Conservation (phyloP, 2,329 filamentous ascomycete species). For the Sporothrix brasiliensis region DNA sequence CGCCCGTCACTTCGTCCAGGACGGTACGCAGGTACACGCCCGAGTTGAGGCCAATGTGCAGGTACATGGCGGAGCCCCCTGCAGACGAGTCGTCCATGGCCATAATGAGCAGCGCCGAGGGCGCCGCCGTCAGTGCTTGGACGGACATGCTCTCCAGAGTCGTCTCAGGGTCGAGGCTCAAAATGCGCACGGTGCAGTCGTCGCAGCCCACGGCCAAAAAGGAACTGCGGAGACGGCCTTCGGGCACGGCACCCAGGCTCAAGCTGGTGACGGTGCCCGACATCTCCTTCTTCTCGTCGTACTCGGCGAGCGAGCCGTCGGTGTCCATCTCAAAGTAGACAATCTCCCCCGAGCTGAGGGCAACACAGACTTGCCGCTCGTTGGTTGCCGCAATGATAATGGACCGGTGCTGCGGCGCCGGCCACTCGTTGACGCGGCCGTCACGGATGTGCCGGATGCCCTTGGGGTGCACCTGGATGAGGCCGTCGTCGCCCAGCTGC, state of each 20-base stretch:
- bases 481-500: conserved; percentile 87
- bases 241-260: conserved; percentile 89
- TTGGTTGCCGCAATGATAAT: conserved; percentile 96
- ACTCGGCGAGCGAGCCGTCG: conserved; percentile 88
- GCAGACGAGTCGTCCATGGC: conserved; percentile 93
- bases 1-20: conserved; percentile 91
- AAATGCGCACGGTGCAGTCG: conserved; percentile 90
- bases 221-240: conserved; percentile 83
- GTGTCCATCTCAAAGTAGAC: conserved; percentile 97
- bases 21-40: conserved; percentile 95
- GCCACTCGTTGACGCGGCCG: conserved; percentile 87
- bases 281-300: conserved; percentile 94
- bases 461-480: conserved; percentile 95
- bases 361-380: conserved; percentile 87
- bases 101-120: conserved; percentile 87
- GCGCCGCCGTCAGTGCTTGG: conserved; percentile 87
- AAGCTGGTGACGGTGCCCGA: conserved; percentile 91
- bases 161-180: conserved; percentile 86
- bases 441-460: conserved; percentile 86
- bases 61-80: conserved; percentile 83
- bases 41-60: conserved; percentile 94
- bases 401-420: conserved; percentile 86
- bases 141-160: conserved; percentile 93
- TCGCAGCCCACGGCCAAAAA: conserved; percentile 97
- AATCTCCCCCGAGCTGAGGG: conserved; percentile 92